Evolutionary conservation across 208 protist genomes (phyloP).

Genomic region (Leishmania martiniquensis): DNA sequence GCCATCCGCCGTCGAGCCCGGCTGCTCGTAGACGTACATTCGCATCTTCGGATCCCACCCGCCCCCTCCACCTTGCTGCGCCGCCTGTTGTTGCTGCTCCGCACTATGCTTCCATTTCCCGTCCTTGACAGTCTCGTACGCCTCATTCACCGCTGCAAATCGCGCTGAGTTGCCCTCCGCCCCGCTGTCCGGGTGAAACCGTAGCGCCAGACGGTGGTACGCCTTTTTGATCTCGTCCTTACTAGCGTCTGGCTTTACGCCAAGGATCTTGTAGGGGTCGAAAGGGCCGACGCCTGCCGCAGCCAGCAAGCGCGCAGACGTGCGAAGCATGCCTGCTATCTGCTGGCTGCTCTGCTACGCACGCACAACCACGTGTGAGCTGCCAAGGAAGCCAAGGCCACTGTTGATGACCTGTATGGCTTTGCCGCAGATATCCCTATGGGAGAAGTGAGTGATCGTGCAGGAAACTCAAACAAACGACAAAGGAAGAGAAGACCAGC

Average conservation of each 20-base stretch:
- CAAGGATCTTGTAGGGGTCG: constrained; percentile 86
- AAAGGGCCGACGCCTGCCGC: constrained; percentile 64
- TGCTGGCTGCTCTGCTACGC: background rate
- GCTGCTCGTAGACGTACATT: constrained; percentile 85
- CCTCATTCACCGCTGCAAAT: constrained; percentile 84
- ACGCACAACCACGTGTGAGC: background rate
- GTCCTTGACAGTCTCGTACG: constrained; percentile 75
- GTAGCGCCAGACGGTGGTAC: constrained; percentile 71
- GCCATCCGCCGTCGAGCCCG: constrained; percentile 74
- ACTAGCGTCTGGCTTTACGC: constrained; percentile 49
- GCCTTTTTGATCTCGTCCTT: constrained; percentile 77
- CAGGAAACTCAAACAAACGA: too few species aligned
- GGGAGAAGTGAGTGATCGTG: background rate
- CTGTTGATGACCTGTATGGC: background rate
- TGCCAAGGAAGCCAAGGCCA: background rate
- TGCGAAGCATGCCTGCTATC: constrained; percentile 33
- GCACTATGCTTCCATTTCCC: constrained; percentile 45
- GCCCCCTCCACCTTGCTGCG: constrained; percentile 13
- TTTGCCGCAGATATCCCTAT: background rate
- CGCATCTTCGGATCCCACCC: constrained; percentile 61
- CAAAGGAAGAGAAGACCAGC: background rate
- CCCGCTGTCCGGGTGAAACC: constrained; percentile 78
- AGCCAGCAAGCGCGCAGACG: constrained; percentile 29
- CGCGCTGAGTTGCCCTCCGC: constrained; percentile 70
- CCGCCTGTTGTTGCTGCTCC: background rate